These are phyloP conservation scores for Stereocaulon alpinum DNA, from an alignment of 495 filamentous ascomycete species.

Conservation along the genomic window DNA sequence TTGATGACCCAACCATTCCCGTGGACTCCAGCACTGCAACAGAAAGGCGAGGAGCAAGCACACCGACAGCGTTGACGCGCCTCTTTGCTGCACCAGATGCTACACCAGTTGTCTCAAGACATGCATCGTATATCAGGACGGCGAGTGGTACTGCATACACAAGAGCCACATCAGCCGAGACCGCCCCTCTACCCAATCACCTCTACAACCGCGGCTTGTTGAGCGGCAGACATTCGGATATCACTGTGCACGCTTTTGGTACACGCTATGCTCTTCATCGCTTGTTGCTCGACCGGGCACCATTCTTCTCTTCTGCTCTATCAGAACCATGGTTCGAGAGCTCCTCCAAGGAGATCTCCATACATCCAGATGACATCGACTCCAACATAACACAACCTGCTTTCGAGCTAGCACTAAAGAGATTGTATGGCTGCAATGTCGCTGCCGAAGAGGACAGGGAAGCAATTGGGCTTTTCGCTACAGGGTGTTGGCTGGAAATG, in stretches of 20 bases:
- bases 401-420: constrained; percentile 48
- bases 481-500: constrained; percentile 51
- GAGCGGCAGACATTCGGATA: constrained; percentile 47
- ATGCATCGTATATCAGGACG: constrained; percentile 27
- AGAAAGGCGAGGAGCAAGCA: constrained; percentile 22
- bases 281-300: constrained; percentile 47
- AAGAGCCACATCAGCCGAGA: constrained; percentile 29
- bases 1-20: constrained; percentile 30
- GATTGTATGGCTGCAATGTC: constrained; percentile 43
- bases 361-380: constrained; percentile 49
- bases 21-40: constrained; percentile 17
- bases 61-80: constrained; percentile 27
- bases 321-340: constrained; percentile 51
- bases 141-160: constrained; percentile 25
- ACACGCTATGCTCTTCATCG: constrained; percentile 45
- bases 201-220: constrained; percentile 47
- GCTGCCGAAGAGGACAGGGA: constrained; percentile 41
- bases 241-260: constrained; percentile 43
- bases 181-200: constrained; percentile 42
- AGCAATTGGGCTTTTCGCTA: constrained; percentile 48
- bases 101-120: constrained; percentile 24
- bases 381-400: constrained; percentile 44
- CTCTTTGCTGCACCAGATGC: constrained; percentile 27
- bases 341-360: constrained; percentile 40
- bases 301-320: constrained; percentile 46